Evolutionary conservation across 176 grass and related monocot species (phyloP), one percentile per base, ranked within the genome.

Genomic region (Canna indica): DNA sequence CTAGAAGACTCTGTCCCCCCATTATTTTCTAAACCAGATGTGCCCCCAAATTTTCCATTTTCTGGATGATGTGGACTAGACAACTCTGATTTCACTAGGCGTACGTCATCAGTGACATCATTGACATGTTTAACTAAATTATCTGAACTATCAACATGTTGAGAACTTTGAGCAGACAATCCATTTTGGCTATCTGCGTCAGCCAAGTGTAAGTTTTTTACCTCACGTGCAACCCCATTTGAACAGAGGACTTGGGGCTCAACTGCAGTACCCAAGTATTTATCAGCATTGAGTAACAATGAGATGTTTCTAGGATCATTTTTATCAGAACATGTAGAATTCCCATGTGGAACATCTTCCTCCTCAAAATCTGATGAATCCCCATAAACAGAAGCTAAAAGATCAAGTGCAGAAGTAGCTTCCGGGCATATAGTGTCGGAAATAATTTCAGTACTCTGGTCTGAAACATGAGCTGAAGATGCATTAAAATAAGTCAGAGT

Each of bases 311-410:
- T 70, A 27, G 63, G 35, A 79, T 76, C 60, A 81, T 78, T 83
- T 68, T 83, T 82, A 41, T 73, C 62, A 64, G 41, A 68, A 48
- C 69, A 42, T 3, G 39, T 60, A 68, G 53, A 77, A 32, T 79
- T 75, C 34, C 62, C 61, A 53, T 81, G 74, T 67, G 73, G 42
- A 41, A 59, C 46, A 81, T 93, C 88, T 44, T 90, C 63, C 35
- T 65, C 86, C 36, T 97, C 86, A 47, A 87, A 79, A 45, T 99
- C 89, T 48, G 94, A 90, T 44, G 75, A 42, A 36, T 60, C 79
- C 3, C 72, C 80, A 76, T 99, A 99, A 39, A 87, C 82, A 70
- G 94, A 93, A 87, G 90, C 89, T 68, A 99, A 76, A 81, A 99
- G 89, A 69, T 85, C 84, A 63, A 99, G 86, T 63, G 94, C 94